These are phyloP conservation scores for Alnus rubra DNA, from an alignment of 306 rosid species.

Conservation along the genomic window DNA sequence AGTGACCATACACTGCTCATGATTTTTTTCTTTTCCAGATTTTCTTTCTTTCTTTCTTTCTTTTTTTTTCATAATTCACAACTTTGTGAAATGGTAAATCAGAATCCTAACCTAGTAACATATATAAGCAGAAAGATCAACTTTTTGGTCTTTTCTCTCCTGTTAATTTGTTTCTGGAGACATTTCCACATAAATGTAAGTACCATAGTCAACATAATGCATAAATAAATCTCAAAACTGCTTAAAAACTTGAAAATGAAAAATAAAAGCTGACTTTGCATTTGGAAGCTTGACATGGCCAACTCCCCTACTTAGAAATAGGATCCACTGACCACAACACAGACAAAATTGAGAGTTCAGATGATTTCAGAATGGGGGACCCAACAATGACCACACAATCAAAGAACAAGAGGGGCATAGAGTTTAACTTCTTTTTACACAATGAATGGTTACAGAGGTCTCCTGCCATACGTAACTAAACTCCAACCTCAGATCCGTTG, in stretches of 20 bases:
- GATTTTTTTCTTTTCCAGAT: background rate
- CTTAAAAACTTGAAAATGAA: background rate
- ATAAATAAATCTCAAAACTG: background rate
- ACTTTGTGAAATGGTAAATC: background rate
- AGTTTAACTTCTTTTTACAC: background rate
- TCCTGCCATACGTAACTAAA: background rate
- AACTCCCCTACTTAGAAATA: background rate
- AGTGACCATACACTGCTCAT: background rate
- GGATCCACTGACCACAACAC: background rate
- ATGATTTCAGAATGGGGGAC: background rate
- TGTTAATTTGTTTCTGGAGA: conserved; percentile 1
- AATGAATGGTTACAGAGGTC: background rate
- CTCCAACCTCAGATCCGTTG: background rate
- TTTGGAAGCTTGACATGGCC: background rate
- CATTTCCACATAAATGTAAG: background rate
- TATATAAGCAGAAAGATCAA: background rate
- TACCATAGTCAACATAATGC: background rate
- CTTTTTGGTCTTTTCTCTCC: conserved; percentile 3
- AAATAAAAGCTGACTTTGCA: background rate
- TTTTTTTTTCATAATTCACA: background rate
- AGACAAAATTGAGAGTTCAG: background rate
- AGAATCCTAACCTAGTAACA: background rate
- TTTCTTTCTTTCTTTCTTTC: background rate
- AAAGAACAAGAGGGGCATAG: background rate
- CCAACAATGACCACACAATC: background rate